Conservation (phyloP, 129 eudicot species). For the Arctium minus region DNA sequence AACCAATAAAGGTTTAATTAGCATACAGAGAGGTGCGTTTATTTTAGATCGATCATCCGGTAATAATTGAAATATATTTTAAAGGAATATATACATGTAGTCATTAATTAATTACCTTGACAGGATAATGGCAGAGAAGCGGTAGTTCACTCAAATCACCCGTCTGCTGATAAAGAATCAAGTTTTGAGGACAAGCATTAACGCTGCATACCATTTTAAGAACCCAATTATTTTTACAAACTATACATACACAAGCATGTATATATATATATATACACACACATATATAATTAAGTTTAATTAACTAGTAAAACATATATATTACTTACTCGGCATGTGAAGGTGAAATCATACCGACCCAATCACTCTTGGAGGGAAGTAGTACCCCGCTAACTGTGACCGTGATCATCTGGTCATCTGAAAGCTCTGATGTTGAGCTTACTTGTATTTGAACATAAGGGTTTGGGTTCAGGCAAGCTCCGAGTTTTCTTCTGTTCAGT, state of each 20-base stretch:
- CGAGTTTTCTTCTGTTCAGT: constrained; percentile 48
- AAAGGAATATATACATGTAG: background rate
- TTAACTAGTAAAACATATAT: background rate
- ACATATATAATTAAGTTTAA: background rate
- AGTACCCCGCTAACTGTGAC: constrained; percentile 71
- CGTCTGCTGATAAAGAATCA: constrained; percentile 48
- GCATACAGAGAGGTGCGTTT: background rate
- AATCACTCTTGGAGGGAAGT: constrained; percentile 47
- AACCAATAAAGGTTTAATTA: background rate
- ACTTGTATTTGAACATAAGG: constrained; percentile 49
- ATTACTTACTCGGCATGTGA: constrained; percentile 62
- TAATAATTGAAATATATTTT: background rate
- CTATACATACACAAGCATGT: background rate
- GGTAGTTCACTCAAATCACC: constrained; percentile 78
- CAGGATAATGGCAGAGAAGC: constrained; percentile 97
- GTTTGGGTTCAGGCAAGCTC: constrained; percentile 42
- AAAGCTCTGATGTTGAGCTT: constrained; percentile 32
- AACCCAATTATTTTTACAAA: background rate
- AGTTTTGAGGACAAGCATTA: constrained; percentile 48
- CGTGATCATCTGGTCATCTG: constrained; percentile 53
- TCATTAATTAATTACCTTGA: constrained; percentile 49
- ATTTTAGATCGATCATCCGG: background rate
- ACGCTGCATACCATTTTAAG: constrained; percentile 44
- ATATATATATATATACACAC: background rate
- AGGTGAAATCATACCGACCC: constrained; percentile 95